phyloP scores from a whole-genome alignment of 805 yeast species.

The Torulaspora quercuum region DNA sequence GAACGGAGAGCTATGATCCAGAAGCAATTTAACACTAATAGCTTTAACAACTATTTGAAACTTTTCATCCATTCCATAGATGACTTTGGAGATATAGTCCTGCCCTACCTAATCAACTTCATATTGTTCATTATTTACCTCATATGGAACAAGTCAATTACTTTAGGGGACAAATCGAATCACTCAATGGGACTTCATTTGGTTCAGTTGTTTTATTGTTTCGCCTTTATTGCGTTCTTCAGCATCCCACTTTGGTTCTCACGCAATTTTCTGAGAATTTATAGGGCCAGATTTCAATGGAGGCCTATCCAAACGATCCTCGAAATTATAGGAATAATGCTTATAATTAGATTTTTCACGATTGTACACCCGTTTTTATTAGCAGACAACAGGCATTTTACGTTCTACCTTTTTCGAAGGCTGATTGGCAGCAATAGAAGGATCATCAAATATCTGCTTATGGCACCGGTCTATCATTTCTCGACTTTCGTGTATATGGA shows the following conservation, averaged over 20 bases:
- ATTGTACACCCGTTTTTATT: slow-evolving; percentile 83
- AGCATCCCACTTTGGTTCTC: slow-evolving; percentile 75
- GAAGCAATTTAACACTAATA: slow-evolving; percentile 38
- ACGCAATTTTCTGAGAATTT: slow-evolving; percentile 38
- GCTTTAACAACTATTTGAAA: slow-evolving; percentile 41
- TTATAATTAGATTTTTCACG: slow-evolving; percentile 57
- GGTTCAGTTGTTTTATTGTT: slow-evolving; percentile 79
- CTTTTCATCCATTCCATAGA: slow-evolving; percentile 38
- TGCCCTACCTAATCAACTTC: slow-evolving; percentile 56
- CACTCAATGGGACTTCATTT: slow-evolving; percentile 69
- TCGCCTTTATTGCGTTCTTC: slow-evolving; percentile 57
- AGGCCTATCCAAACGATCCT: slow-evolving; percentile 33
- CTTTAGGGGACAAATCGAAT: slow-evolving; percentile 88
- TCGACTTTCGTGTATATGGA: slow-evolving; percentile 39
- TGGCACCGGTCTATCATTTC: slow-evolving; percentile 73
- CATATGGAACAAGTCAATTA: slow-evolving; percentile 70
- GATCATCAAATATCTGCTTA: slow-evolving; percentile 45
- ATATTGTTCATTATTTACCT: slow-evolving; percentile 55
- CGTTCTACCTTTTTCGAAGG: slow-evolving; percentile 78
- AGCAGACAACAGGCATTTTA: slow-evolving; percentile 92
- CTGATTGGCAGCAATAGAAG: slow-evolving; percentile 47
- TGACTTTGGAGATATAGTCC: slow-evolving; percentile 33
- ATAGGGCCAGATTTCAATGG: slow-evolving; percentile 34
- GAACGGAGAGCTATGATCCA: slow-evolving; percentile 48
- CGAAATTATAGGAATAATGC: slow-evolving; percentile 40